phyloP scores from a whole-genome alignment of 495 filamentous ascomycete species.

The Articulospora tetracladia region DNA sequence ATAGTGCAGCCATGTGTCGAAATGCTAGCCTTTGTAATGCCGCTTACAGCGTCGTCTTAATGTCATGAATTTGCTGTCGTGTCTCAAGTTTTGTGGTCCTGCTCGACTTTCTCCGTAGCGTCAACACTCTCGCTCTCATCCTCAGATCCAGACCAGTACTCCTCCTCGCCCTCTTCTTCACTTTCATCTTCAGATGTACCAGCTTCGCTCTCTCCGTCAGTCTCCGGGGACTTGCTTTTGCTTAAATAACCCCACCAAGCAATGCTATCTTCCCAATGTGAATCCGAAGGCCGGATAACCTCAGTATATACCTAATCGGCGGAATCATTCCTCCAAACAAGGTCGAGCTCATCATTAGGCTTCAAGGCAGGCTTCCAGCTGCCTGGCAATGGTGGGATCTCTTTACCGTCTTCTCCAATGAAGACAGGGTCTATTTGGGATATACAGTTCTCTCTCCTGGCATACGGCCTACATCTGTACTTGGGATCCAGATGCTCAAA shows the following conservation, averaged over 20 bases:
- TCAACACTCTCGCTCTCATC: neutral
- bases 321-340: neutral
- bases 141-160: neutral
- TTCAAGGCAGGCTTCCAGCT: neutral
- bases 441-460: neutral
- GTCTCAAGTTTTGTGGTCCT: no score
- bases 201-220: no score
- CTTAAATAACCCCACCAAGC: no score
- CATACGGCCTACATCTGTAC: neutral
- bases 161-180: neutral
- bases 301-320: neutral
- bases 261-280: no score
- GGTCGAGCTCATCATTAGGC: neutral
- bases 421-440: neutral
- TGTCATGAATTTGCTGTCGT: no score
- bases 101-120: no score
- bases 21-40: no score
- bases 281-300: no score
- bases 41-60: no score
- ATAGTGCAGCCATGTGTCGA: no score
- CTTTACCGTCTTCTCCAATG: neutral
- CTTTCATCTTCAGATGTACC: neutral
- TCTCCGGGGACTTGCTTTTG: no score
- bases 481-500: slow-evolving; percentile 6
- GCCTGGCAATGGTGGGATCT: neutral